Base-by-base conservation (phyloP, 2,329 filamentous ascomycete species). In the Apiospora malaysiana region DNA sequence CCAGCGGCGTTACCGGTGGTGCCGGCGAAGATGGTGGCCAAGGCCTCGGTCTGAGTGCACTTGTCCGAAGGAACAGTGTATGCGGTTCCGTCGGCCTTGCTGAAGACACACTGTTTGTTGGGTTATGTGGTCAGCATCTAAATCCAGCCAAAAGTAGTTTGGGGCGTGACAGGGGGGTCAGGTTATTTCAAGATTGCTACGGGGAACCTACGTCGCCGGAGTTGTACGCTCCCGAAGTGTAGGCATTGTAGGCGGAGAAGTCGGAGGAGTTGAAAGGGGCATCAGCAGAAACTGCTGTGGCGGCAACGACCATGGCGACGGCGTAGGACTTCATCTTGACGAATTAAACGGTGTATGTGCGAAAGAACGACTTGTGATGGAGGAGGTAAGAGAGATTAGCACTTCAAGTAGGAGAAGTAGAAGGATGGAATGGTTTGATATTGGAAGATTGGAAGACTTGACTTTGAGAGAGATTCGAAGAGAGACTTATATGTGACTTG, bases 291-390 rank as follows among this genome's bases (percentile, higher is more conserved):
- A 40, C 56, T n/a, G 42, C 25, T 18, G 43, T 37, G 18, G 66
- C 66, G 16, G 43, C 66, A 14, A 68, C 18, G 9, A 47, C 43
- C 43, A 47, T 47, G 4, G 46, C 27, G 66, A 45, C 32, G 43
- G 66, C 43, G 43, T 32, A 18, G 16, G 66, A 68, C 43, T 68
- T 47, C 66, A 68, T 68, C 37, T 47, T 68, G 25, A 25, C 18
- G 23, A 42, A 32, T 14, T 32, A 27, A 10, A 8, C 3, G 51
- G 49, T 56, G 37, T 37, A n/a, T 37, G 8, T 16, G 56, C 40
- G 16, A 40, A n/a, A 18, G 25, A 21, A 4, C 9, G 32, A 16
- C n/a, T 14, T 40, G n/a, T 40, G 32, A 63, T 40, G 2, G 7
- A 16, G n/a, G 14, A 32, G 18, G 27, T 8, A 3, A 6, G 32